Conservation (phyloP, 2,329 filamentous ascomycete species). For the Pseudocercospora fuligena region DNA sequence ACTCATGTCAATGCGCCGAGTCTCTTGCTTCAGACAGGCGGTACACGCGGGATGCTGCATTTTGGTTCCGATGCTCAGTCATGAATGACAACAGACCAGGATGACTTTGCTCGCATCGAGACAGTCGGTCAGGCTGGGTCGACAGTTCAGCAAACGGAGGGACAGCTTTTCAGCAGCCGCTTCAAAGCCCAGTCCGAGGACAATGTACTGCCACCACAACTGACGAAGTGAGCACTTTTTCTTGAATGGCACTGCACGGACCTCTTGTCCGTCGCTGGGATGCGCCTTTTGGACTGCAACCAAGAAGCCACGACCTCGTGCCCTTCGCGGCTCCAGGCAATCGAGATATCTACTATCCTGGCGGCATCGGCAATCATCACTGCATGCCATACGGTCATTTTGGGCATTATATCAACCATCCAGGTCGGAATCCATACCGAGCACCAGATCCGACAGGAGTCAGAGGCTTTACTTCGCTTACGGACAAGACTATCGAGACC, state of each 20-base stretch:
- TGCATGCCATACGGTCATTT: neutral
- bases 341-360: slow-evolving; percentile 26
- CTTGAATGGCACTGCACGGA: neutral
- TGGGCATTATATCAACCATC: neutral
- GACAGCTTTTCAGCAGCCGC: neutral
- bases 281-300: neutral
- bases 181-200: neutral
- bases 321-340: slow-evolving; percentile 27
- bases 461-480: slow-evolving; percentile 21
- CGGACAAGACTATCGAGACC: slow-evolving; percentile 30
- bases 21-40: neutral
- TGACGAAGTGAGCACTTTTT: neutral
- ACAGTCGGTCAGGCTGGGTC: neutral
- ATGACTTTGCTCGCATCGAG: neutral
- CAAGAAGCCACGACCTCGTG: slow-evolving; percentile 18
- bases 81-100: neutral
- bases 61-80: neutral
- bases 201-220: neutral
- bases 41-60: neutral
- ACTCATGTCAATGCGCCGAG: neutral
- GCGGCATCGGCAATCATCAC: neutral
- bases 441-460: slow-evolving; percentile 15
- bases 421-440: slow-evolving; percentile 8
- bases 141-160: neutral
- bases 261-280: neutral